These are phyloP conservation scores for Lophiotrema nucula DNA, from an alignment of 495 filamentous ascomycete genomes.

Conservation along the genomic window DNA sequence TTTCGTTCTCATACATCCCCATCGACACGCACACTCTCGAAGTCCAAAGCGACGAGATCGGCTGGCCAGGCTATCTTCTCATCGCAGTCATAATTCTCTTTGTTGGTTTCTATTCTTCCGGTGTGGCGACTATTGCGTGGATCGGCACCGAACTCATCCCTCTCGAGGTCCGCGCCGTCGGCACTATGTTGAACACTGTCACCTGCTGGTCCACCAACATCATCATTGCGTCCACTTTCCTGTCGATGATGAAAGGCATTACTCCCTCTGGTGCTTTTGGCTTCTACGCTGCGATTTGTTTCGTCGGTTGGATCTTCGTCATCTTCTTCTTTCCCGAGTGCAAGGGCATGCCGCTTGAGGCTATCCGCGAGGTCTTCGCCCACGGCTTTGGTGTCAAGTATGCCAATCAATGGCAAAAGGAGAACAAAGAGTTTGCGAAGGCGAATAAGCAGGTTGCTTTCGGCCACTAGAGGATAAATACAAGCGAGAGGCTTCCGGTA, in stretches of 20 bases:
- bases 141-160: slow-evolving; percentile 53
- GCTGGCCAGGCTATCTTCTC: slow-evolving; percentile 45
- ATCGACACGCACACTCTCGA: slow-evolving; percentile 43
- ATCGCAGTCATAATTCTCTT: slow-evolving; percentile 51
- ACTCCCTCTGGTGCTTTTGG: slow-evolving; percentile 53
- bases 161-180: slow-evolving; percentile 53
- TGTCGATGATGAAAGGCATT: slow-evolving; percentile 50
- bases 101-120: slow-evolving; percentile 49
- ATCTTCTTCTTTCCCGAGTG: slow-evolving; percentile 54
- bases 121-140: slow-evolving; percentile 53
- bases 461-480: slow-evolving; percentile 11
- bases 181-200: slow-evolving; percentile 53
- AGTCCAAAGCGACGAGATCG: slow-evolving; percentile 34
- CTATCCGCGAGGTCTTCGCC: slow-evolving; percentile 50
- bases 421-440: slow-evolving; percentile 32
- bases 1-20: slow-evolving; percentile 53
- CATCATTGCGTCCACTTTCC: slow-evolving; percentile 54
- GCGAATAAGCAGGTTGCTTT: slow-evolving; percentile 14
- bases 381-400: slow-evolving; percentile 50
- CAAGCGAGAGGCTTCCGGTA: no score
- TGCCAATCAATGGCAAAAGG: slow-evolving; percentile 43
- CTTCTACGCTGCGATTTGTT: slow-evolving; percentile 53
- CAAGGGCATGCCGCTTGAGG: slow-evolving; percentile 50
- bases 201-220: slow-evolving; percentile 54
- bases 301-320: slow-evolving; percentile 48